Evolutionary conservation across 208 protist genomes (phyloP).

Genomic region (Vickermania ingenoplastis): DNA sequence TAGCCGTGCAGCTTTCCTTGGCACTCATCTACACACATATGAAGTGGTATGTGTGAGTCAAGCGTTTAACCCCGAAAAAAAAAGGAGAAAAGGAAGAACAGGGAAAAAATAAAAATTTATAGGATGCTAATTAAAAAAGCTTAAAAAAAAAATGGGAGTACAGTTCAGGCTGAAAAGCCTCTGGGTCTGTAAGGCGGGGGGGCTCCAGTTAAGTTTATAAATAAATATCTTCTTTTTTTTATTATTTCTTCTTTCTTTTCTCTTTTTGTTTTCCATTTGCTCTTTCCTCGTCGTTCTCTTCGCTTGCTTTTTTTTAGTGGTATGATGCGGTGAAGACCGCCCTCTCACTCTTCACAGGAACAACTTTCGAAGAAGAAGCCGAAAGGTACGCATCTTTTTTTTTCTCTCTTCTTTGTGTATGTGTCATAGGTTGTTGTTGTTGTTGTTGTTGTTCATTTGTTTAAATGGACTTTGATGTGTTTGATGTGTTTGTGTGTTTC

Average conservation of each 20-base stretch:
- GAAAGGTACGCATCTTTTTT: not conserved
- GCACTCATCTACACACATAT: constrained; percentile 1
- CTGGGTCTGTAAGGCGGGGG: not conserved
- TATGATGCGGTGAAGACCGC: not conserved
- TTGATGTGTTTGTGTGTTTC: too few relatives aligned
- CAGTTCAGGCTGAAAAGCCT: not conserved
- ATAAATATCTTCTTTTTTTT: too few relatives aligned
- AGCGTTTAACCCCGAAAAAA: too few relatives aligned
- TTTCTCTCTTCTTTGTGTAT: not conserved
- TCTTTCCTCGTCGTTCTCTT: too few relatives aligned
- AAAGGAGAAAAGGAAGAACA: not conserved
- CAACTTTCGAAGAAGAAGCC: not conserved
- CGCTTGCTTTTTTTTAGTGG: too few relatives aligned
- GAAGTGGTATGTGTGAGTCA: too few relatives aligned
- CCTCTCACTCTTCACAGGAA: not conserved
- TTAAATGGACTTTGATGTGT: not conserved
- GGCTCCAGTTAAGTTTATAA: not conserved
- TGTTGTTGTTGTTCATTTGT: not conserved
- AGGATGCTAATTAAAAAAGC: not conserved
- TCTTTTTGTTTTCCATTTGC: too few relatives aligned
- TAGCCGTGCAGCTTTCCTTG: too few relatives aligned
- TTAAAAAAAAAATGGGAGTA: not conserved
- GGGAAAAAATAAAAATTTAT: not conserved
- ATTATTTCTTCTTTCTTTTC: too few relatives aligned
- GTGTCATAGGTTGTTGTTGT: not conserved